Evolutionary conservation across 129 eudicot genomes (phyloP), one percentile per base, ranked within the genome.

Genomic region (Ambrosia trifida): DNA sequence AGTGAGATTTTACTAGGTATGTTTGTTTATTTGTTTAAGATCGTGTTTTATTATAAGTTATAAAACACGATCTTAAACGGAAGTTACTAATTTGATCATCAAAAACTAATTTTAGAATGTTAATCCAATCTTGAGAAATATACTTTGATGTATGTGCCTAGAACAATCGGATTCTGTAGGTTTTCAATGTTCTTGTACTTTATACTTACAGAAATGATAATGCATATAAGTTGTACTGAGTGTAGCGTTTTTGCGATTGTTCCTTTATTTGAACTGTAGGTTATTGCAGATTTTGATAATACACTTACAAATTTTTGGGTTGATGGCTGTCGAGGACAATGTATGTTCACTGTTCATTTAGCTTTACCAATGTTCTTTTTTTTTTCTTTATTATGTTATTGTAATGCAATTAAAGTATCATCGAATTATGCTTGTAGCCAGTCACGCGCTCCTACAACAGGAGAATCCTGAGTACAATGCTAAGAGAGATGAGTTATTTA

Each of bases 261-360:
- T 14, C 51, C 4, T 3, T 32, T 41, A 47, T 68, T 47, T 47
- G 20, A 80, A 75, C 52, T 11, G 69, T 76, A 91, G 97, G 95
- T 91, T 50, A 88, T 91, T 88, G 97, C 95, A 49, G 97, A 91
- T 72, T 91, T 91, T 68, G 97, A 91, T 82, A 87, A 89, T 38
- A 91, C 97, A 59, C 63, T 91, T 72, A 91, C 97, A 49, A 91
- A 80, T 72, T 91, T 81, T 75, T 81, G 87, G 87, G 78, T 91
- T 40, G 82, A 88, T 69, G 95, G 97, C 18, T 71, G 75, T 64
- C 82, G 95, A 77, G 97, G 97, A 68, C 88, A 91, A 14, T 85
- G 97, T 91, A 85, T 59, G 91, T 81, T 72, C 66, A 8, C 28
- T 4, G 40, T 51, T 47, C 28, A 2, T 46, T 69, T 12, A 7